Percentiles rank a stretch among this genome's conserved stretches.
These are phyloP conservation scores for Fusarium sp. DNA, from an alignment of 2,329 filamentous ascomycete genomes.

Conservation along the genomic window DNA sequence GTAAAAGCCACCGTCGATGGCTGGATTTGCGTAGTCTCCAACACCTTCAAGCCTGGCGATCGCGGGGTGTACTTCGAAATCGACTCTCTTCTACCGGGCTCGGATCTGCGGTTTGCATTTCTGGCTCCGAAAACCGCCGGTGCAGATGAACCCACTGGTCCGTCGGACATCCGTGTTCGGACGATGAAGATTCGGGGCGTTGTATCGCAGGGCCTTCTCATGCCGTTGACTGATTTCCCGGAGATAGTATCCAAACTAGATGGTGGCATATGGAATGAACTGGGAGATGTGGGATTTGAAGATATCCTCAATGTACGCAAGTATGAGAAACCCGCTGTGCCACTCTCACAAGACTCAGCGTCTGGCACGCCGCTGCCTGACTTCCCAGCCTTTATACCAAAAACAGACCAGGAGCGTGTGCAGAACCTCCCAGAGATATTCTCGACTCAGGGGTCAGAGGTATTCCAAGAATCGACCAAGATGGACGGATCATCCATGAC, in stretches of 20 bases:
- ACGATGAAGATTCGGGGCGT: slow-evolving; percentile 36
- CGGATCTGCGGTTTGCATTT: slow-evolving; percentile 37
- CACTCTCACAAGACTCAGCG: background rate
- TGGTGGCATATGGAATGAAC: background rate
- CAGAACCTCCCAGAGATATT: slow-evolving; percentile 44
- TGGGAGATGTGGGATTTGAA: slow-evolving; percentile 39
- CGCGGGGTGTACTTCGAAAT: slow-evolving; percentile 44
- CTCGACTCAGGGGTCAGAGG: slow-evolving; percentile 25
- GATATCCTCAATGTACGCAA: slow-evolving; percentile 38
- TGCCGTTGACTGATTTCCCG: slow-evolving; percentile 39
- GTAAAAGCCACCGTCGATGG: slow-evolving; percentile 39
- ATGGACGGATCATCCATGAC: slow-evolving; percentile 58
- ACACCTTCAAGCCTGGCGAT: slow-evolving; percentile 34
- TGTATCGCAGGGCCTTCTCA: slow-evolving; percentile 43
- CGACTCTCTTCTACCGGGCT: slow-evolving; percentile 42
- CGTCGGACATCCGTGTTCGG: slow-evolving; percentile 37
- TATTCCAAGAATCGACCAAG: slow-evolving; percentile 57
- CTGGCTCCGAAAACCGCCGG: slow-evolving; percentile 21
- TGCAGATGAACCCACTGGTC: background rate
- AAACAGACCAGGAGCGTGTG: slow-evolving; percentile 45
- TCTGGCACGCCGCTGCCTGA: slow-evolving; percentile 18
- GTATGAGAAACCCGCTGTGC: slow-evolving; percentile 25
- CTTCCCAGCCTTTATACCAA: slow-evolving; percentile 41
- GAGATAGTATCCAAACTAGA: slow-evolving; percentile 23
- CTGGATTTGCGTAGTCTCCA: slow-evolving; percentile 43